Evolutionary conservation across 441 rosid species (phyloP).

Genomic region (Populus hybrid): DNA sequence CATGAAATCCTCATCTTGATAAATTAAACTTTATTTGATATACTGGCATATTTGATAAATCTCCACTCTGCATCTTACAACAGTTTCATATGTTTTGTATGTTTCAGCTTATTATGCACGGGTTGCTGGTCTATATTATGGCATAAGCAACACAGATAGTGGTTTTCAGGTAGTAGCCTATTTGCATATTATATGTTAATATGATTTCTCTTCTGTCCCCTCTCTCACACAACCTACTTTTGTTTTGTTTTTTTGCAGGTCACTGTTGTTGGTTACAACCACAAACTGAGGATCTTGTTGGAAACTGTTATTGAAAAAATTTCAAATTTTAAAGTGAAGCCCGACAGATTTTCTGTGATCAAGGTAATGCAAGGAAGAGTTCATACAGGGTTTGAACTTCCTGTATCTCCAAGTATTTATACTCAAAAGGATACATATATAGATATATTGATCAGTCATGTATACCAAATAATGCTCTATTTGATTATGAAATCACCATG

Average conservation of each 20-base stretch:
- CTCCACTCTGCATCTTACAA: background rate
- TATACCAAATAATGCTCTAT: too few relatives aligned
- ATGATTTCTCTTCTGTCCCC: conserved; percentile 15
- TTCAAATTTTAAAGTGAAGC: conserved; percentile 66
- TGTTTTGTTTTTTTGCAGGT: conserved; percentile 40
- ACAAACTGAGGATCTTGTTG: conserved; percentile 71
- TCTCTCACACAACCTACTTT: background rate
- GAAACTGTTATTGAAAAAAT: conserved; percentile 66
- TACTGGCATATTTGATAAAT: background rate
- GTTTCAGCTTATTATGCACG: conserved; percentile 76
- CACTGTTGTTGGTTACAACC: conserved; percentile 69
- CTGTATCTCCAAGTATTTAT: too few relatives aligned
- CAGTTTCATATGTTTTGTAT: conserved; percentile 16
- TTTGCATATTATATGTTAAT: background rate
- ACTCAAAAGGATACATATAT: too few relatives aligned
- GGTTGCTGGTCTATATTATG: conserved; percentile 74
- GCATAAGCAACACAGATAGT: conserved; percentile 37
- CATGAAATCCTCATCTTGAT: background rate
- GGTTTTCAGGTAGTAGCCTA: conserved; percentile 58
- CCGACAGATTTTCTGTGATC: conserved; percentile 77
- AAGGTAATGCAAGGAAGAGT: conserved; percentile 49
- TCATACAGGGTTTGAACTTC: background rate
- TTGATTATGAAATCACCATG: too few relatives aligned
- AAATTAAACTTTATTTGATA: too few relatives aligned
- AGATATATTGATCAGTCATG: too few relatives aligned